Evolutionary conservation across 139 green algal genomes (phyloP).

Genomic region (Pseudopediastrum boryanum): DNA sequence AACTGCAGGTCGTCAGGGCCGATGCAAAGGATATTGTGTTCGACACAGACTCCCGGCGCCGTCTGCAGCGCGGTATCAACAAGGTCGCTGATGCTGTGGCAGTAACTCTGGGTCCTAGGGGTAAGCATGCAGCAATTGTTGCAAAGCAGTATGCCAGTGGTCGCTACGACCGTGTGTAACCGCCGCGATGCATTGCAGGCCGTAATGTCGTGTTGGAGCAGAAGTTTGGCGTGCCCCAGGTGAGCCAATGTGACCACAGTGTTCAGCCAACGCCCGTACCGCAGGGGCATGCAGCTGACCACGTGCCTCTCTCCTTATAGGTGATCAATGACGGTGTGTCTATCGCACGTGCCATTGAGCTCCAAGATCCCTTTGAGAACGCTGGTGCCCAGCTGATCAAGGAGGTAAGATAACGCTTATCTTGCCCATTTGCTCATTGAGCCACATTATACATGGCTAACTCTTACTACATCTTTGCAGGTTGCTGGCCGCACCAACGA

Average conservation of each 20-base stretch:
- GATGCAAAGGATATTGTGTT: slow-evolving; percentile 97
- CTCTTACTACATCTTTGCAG: slow-evolving; percentile 27
- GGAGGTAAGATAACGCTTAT: slow-evolving; percentile 65
- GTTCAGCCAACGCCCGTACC: neutral
- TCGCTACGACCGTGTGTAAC: too few species aligned
- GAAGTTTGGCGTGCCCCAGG: slow-evolving; percentile 88
- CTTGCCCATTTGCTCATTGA: neutral
- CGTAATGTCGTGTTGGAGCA: slow-evolving; percentile 98
- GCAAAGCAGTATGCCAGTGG: too few species aligned
- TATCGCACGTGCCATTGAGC: slow-evolving; percentile 96
- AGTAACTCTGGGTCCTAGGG: slow-evolving; percentile 94
- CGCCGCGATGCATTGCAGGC: too few species aligned
- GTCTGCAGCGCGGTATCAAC: slow-evolving; percentile 96
- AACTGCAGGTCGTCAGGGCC: slow-evolving; percentile 66
- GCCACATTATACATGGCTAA: neutral
- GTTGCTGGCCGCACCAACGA: slow-evolving; percentile 97
- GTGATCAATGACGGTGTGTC: slow-evolving; percentile 99
- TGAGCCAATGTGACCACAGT: neutral
- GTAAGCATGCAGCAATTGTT: slow-evolving; percentile 67
- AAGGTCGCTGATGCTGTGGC: slow-evolving; percentile 97
- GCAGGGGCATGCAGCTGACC: neutral
- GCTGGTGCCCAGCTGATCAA: slow-evolving; percentile 97
- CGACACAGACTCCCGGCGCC: slow-evolving; percentile 82
- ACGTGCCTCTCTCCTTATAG: slow-evolving; percentile 41
- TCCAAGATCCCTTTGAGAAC: slow-evolving; percentile 94